Conservation (phyloP, 2,329 filamentous ascomycete species). For the Cladophialophora exuberans region DNA sequence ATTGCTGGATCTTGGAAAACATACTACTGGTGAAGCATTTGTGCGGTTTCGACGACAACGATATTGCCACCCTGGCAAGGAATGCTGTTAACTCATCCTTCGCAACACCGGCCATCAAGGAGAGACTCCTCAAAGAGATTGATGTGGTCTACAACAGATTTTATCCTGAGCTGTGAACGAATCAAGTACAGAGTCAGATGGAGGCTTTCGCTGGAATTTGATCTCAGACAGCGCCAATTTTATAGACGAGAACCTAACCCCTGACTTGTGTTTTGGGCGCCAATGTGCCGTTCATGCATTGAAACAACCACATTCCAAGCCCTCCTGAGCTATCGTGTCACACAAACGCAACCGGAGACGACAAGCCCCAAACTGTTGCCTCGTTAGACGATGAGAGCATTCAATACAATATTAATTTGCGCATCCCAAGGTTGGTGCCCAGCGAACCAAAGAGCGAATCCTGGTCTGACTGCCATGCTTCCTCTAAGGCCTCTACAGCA, state of each 20-base stretch:
- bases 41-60: slow-evolving; percentile 44
- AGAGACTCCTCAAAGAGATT: slow-evolving; percentile 14
- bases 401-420: background rate
- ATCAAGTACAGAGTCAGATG: background rate
- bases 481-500: slow-evolving; percentile 3
- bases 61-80: slow-evolving; percentile 48
- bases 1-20: slow-evolving; percentile 55
- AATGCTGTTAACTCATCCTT: slow-evolving; percentile 54
- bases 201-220: background rate
- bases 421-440: background rate
- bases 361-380: background rate
- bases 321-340: background rate
- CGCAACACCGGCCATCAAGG: slow-evolving; percentile 47
- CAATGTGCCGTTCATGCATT: background rate
- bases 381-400: too few species aligned
- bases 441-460: background rate
- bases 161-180: background rate
- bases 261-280: background rate
- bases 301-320: background rate
- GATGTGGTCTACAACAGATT: slow-evolving; percentile 1
- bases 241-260: background rate
- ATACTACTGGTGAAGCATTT: slow-evolving; percentile 49
- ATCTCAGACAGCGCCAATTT: background rate
- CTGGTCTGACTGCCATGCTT: background rate
- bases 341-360: background rate